These are phyloP conservation scores for Ceratopteris richardii DNA, from an alignment of 75 land plant genomes.

Conservation along the genomic window DNA sequence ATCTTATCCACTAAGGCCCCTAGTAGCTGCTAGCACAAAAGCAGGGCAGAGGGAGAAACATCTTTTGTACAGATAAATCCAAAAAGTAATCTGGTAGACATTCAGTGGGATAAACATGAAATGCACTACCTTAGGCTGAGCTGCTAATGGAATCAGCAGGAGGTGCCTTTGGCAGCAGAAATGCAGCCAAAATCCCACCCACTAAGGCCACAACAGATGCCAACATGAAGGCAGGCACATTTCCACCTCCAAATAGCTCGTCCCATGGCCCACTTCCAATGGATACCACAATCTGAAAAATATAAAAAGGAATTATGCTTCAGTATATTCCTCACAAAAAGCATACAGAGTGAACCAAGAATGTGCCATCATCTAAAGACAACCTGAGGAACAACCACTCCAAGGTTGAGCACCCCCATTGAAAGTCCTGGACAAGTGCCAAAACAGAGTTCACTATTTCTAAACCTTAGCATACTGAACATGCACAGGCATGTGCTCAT, in stretches of 20 bases:
- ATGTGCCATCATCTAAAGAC: too few species aligned
- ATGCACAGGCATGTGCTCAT: too few species aligned
- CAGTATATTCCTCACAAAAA: too few species aligned
- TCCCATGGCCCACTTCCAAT: slow-evolving; percentile 87
- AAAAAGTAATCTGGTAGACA: too few species aligned
- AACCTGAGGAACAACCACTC: slow-evolving; percentile 98
- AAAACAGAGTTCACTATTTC: neutral
- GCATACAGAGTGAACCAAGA: too few species aligned
- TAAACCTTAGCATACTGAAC: neutral
- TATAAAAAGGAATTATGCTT: neutral
- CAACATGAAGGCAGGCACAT: slow-evolving; percentile 61
- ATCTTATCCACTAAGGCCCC: too few species aligned
- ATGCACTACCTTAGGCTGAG: too few species aligned
- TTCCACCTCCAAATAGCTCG: slow-evolving; percentile 75
- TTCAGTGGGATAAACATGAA: too few species aligned
- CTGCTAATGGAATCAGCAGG: slow-evolving; percentile 7
- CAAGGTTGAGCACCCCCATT: slow-evolving; percentile 88
- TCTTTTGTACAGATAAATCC: too few species aligned
- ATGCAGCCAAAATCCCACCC: slow-evolving; percentile 54
- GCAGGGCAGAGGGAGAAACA: too few species aligned
- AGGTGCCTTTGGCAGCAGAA: slow-evolving; percentile 46
- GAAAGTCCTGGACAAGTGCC: slow-evolving; percentile 58
- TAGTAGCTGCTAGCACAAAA: too few species aligned
- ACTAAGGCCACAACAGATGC: slow-evolving; percentile 53
- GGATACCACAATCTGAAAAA: slow-evolving; percentile 58